Base-by-base conservation (phyloP, 1,139 yeast species). In the Suhomyces maxii region DNA sequence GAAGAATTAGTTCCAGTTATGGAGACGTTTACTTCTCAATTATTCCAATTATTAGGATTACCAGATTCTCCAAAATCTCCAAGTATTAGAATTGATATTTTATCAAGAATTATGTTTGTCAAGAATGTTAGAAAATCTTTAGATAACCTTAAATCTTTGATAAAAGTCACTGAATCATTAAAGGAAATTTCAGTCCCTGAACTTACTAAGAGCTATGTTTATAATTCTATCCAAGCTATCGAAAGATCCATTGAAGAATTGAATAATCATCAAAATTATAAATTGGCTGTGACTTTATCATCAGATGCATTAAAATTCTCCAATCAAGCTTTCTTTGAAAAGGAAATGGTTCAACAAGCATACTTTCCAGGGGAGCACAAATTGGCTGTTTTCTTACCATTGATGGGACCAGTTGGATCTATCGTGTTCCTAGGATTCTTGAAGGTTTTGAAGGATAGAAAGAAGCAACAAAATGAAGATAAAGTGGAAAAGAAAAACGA, bases 301-400 rank as follows among this genome's bases (percentile, higher is more conserved):
- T 80, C 84, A 11, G 59, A 64, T 14, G 82, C 93, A 7, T 71
- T 80, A 30, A 63, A 69, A 36, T 64, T 71, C 33, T 83, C 95
- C 1, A 87, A 89, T 57, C 70, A 73, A 35, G 97, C 97, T 0
- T 91, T 93, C 59, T 93, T 91, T 63, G 96, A 91, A 55, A 87
- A 88, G 57, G 91, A 86, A 64, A 91, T 93, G 96, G 93, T 91
- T 8, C 96, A 89, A 59, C 97, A 91, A 60, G 88, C 87, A 41
- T 90, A 87, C 59, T 90, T 91, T 73, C 98, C 98, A 0, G 91
- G 89, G 54, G 97, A 91, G 60, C 98, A 93, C 63, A 90, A 89
- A 61, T 73, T 91, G 59, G 98, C 98, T 0, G 96, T 93, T 0
- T 93, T 90, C 54, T 73, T 89, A 57, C 99, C 98, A 0, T 69